Percentiles rank a stretch among this genome's conserved stretches.
phyloP scores from a whole-genome alignment of 208 protist species.

The Trypanosomatidae sp. region DNA sequence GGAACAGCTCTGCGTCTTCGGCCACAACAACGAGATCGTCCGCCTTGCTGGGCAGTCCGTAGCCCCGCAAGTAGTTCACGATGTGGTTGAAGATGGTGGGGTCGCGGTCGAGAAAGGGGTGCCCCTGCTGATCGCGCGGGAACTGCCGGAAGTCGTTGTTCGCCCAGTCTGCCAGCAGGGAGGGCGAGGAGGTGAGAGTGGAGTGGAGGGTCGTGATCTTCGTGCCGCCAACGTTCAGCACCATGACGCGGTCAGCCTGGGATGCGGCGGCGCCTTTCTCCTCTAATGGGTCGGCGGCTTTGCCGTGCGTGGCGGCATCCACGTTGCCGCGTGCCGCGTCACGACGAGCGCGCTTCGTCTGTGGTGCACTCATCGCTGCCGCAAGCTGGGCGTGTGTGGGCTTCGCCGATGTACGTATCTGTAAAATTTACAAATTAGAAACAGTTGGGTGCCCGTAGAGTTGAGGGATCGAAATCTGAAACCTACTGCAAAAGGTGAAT shows the following conservation, averaged over 20 bases:
- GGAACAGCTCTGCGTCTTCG: slow-evolving; percentile 73
- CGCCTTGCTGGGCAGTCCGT: slow-evolving; percentile 62
- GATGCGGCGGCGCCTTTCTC: slow-evolving; percentile 11
- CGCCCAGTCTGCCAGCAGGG: slow-evolving; percentile 58
- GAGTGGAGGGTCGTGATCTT: slow-evolving; percentile 66
- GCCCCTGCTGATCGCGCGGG: slow-evolving; percentile 74
- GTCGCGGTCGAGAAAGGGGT: slow-evolving; percentile 88
- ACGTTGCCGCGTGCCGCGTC: slow-evolving; percentile 11
- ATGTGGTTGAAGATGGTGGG: slow-evolving; percentile 69
- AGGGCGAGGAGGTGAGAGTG: slow-evolving; percentile 66
- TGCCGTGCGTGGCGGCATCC: slow-evolving; percentile 10
- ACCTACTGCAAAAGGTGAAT: too few relatives aligned
- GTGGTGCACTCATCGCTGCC: too few relatives aligned
- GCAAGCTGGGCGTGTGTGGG: too few relatives aligned
- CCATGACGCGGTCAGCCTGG: slow-evolving; percentile 29
- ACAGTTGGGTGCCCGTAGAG: too few relatives aligned
- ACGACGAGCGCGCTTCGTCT: too few relatives aligned
- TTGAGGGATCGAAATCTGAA: too few relatives aligned
- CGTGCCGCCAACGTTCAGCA: slow-evolving; percentile 82
- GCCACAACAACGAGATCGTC: slow-evolving; percentile 71
- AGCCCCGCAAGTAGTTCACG: slow-evolving; percentile 86
- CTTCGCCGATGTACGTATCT: too few relatives aligned
- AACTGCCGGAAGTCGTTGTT: slow-evolving; percentile 59
- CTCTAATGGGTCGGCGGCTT: neutral
- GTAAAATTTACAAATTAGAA: too few relatives aligned